These are phyloP conservation scores for Apiospora aurea DNA, from an alignment of 2,329 filamentous ascomycete genomes.

Conservation along the genomic window DNA sequence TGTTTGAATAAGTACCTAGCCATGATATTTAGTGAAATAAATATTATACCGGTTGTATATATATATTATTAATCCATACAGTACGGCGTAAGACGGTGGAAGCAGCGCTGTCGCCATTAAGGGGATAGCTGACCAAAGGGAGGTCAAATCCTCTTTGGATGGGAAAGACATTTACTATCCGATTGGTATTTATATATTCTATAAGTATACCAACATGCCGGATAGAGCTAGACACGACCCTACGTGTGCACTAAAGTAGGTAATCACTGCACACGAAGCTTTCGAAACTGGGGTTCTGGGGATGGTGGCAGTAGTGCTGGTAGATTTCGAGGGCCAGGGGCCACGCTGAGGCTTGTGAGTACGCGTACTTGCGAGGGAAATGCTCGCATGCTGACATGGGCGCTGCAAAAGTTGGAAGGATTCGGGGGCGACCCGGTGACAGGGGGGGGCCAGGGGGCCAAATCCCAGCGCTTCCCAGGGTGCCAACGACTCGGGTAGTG, in stretches of 20 bases:
- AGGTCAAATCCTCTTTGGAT: neutral
- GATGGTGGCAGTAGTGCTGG: neutral
- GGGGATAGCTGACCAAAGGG: neutral
- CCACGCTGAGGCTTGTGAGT: neutral
- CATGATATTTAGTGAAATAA: too few relatives aligned
- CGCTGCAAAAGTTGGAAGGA: neutral
- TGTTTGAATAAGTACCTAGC: too few relatives aligned
- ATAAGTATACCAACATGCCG: neutral
- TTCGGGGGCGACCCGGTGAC: neutral
- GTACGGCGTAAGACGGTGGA: too few relatives aligned
- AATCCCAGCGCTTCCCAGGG: too few relatives aligned
- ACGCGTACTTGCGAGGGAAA: neutral
- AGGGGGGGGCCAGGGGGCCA: neutral
- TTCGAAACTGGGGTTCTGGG: conserved; percentile 2
- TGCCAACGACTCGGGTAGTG: conserved; percentile 17
- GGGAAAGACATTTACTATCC: too few relatives aligned
- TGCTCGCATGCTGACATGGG: neutral
- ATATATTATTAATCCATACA: too few relatives aligned
- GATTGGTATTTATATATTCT: neutral
- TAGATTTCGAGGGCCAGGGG: neutral
- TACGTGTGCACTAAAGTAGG: neutral
- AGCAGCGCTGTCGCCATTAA: too few relatives aligned
- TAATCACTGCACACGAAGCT: neutral
- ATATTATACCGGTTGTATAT: too few relatives aligned
- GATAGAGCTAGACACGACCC: neutral